Evolutionary conservation across 495 filamentous ascomycete genomes (phyloP).

Genomic region (Venustampulla echinocandica): DNA sequence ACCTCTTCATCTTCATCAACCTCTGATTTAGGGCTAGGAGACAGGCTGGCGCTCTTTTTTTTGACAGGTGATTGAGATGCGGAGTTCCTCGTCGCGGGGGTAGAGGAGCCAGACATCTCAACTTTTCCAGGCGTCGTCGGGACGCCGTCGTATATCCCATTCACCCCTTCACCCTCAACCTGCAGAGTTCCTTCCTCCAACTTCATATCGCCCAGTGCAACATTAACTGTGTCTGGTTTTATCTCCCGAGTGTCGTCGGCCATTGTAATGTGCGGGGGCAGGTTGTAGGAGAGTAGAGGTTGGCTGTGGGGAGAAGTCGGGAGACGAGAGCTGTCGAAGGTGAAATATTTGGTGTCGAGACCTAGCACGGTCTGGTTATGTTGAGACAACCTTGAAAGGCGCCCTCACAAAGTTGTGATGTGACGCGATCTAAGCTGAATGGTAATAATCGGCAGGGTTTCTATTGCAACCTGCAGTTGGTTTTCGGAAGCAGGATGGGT

Average conservation of each 20-base stretch:
- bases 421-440: too few species aligned
- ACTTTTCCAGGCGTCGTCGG: constrained; percentile 7
- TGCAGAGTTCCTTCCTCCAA: constrained; percentile 23
- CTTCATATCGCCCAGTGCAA: constrained; percentile 35
- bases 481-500: constrained; percentile 1
- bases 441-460: too few species aligned
- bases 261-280: constrained; percentile 9
- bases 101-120: constrained; percentile 19
- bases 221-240: constrained; percentile 31
- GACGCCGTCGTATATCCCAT: constrained; percentile 22
- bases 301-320: background rate
- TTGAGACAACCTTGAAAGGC: too few species aligned
- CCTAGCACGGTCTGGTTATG: too few species aligned
- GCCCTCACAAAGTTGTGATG: too few species aligned
- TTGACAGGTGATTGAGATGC: constrained; percentile 36
- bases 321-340: background rate
- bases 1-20: constrained; percentile 36
- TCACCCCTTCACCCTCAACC: constrained; percentile 16
- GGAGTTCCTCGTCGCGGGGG: constrained; percentile 21
- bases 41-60: constrained; percentile 23
- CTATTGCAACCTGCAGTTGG: constrained; percentile 21
- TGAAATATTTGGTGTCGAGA: too few species aligned
- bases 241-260: constrained; percentile 36
- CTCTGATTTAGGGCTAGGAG: constrained; percentile 29
- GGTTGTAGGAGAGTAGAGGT: background rate